Conservation (phyloP, 2,329 filamentous ascomycete genomes). For the Dothistroma septosporum region DNA sequence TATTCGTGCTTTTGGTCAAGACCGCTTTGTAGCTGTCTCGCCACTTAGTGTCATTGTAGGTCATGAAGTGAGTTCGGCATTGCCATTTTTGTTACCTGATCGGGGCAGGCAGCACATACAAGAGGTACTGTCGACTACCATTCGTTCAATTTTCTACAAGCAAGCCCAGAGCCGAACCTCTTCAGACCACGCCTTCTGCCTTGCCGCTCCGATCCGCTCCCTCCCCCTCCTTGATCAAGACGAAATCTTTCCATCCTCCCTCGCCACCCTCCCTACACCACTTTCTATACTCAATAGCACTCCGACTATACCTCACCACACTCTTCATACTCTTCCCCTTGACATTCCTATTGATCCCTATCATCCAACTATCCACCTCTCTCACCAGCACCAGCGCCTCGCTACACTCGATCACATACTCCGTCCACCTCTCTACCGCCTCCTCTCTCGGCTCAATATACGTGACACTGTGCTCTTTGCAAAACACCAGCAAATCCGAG, state of each 20-base stretch:
- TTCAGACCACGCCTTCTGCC: not conserved
- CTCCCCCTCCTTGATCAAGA: not conserved
- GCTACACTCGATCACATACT: conserved; percentile 8
- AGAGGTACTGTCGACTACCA: too few species aligned
- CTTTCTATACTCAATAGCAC: conserved; percentile 7
- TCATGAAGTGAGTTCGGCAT: not conserved
- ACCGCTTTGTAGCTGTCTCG: conserved; percentile 1
- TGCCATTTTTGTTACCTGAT: not conserved
- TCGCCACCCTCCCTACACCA: conserved; percentile 2
- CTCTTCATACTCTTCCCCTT: conserved; percentile 8
- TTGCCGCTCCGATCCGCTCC: not conserved
- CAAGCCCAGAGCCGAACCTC: not conserved
- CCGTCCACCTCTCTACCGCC: conserved; percentile 28
- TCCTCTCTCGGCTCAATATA: conserved; percentile 28
- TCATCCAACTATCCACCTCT: conserved; percentile 11
- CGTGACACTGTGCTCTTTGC: conserved; percentile 10
- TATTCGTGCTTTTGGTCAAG: conserved; percentile 6
- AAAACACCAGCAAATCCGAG: conserved; percentile 18
- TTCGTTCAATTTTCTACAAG: not conserved
- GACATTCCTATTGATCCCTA: conserved; percentile 10
- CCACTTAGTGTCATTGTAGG: not conserved
- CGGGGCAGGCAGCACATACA: not conserved
- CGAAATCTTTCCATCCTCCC: conserved; percentile 1
- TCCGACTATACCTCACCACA: conserved; percentile 7
- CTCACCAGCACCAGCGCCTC: conserved; percentile 3